Conservation (phyloP, 2,329 filamentous ascomycete species). For the Hirsutella minnesotensis region DNA sequence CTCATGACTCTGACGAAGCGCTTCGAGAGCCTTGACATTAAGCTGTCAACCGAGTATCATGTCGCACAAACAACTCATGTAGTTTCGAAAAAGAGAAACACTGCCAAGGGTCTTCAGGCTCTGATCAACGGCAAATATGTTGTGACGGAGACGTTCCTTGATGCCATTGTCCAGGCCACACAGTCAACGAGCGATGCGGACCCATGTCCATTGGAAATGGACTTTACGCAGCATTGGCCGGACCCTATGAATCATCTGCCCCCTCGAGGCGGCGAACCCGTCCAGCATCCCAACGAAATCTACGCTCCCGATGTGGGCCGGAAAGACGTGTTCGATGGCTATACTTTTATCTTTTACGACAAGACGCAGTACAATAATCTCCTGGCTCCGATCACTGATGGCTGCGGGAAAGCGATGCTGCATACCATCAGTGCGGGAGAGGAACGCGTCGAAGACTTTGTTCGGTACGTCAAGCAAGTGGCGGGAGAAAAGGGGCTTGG, state of each 20-base stretch:
- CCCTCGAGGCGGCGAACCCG: slow-evolving; percentile 62
- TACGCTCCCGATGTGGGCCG: slow-evolving; percentile 60
- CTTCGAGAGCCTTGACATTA: slow-evolving; percentile 81
- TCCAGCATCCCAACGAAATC: slow-evolving; percentile 51
- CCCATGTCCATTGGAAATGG: slow-evolving; percentile 53
- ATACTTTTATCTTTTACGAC: slow-evolving; percentile 82
- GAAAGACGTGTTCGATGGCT: slow-evolving; percentile 67
- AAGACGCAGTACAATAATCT: slow-evolving; percentile 64
- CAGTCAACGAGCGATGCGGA: slow-evolving; percentile 35
- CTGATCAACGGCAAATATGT: slow-evolving; percentile 72
- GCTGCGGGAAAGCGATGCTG: slow-evolving; percentile 69
- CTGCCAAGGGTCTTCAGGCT: slow-evolving; percentile 74
- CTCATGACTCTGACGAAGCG: slow-evolving; percentile 31
- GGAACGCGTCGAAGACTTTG: slow-evolving; percentile 64
- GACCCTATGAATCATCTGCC: slow-evolving; percentile 61
- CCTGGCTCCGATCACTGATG: slow-evolving; percentile 61
- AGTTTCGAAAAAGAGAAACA: slow-evolving; percentile 81
- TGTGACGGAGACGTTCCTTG: slow-evolving; percentile 61
- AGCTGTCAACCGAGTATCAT: slow-evolving; percentile 64
- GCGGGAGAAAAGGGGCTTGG: slow-evolving; percentile 63
- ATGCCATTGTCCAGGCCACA: slow-evolving; percentile 55
- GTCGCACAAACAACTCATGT: slow-evolving; percentile 69
- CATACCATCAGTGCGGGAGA: slow-evolving; percentile 47
- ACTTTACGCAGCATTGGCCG: slow-evolving; percentile 75
- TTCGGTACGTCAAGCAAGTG: slow-evolving; percentile 62